Evolutionary conservation across 1,139 yeast genomes (phyloP), one percentile per base, ranked within the genome.

Genomic region (Debaryomycetaceae sp.): DNA sequence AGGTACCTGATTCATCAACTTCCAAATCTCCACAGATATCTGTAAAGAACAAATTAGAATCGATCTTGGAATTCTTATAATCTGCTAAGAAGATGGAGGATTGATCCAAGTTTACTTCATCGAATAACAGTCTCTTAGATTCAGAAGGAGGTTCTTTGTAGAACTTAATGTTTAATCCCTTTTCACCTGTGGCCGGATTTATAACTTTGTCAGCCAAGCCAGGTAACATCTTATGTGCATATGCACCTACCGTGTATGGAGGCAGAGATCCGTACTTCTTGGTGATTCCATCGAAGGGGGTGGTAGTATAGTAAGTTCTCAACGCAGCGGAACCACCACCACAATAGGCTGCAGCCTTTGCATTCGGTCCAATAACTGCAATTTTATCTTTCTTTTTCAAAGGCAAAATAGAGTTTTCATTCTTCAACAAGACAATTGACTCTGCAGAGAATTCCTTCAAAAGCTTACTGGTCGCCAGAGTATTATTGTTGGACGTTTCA

Each of bases 351-450:
- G 51, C 62, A 20, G 57, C 52, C 45, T 56, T 58, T 5, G 61
- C 63, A 40, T 58, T 60, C 9, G 63, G 64, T 1, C 65, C 65
- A 40, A 60, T 59, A 27, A 60, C 57, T 4, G 63, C 64, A 39
- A 60, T 52, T 36, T 38, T 43, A 34, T 56, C 42, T 9, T 34
- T 20, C 6, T 41, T 34, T 17, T 36, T 35, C 51, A 76, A 62
- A 27, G 81, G 80, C 52, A 76, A 57, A 50, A 81, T 41, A 36
- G 56, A 47, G 41, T 62, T 60, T 34, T 79, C 80, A 58, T 81
- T 81, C 48, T 65, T 81, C 55, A 81, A 66, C 51, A 82, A 59
- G 2, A 81, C 85, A 41, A 76, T 65, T 5, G 81, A 64, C 46
- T 79, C 84, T 33, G 65, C 70, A 14, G 78, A 83, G 5, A 78